Base-by-base conservation (phyloP, 2,329 filamentous ascomycete species). In the Aspergillus jensenii region DNA sequence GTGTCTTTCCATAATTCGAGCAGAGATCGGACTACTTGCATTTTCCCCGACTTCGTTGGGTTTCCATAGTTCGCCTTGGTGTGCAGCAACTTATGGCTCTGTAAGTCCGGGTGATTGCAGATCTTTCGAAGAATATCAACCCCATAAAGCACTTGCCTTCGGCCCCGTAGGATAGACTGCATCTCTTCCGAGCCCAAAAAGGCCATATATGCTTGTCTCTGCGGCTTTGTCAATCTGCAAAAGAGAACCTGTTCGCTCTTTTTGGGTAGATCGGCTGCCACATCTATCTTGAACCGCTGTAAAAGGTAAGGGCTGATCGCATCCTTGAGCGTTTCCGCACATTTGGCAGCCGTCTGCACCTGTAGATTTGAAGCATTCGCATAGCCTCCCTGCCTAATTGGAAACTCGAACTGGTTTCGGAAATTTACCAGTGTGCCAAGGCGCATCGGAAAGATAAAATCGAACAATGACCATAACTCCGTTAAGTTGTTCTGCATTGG, bases 231-330 rank as follows among this genome's bases (percentile, higher is more conserved):
- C 60, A 99, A 79, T 71, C 96, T 96, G 78, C 95, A 98, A 73
- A 99, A 98, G 3, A 99, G 80, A 0, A 99, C 95, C 65, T 96
- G 91, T 71, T 99, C 95, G 51, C 88, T 96, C 81, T 99, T 99
- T 74, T 96, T 91, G 0, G 95, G 95, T 12, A 99, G 79, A 72
- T 98, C 93, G 7, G 93, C 86, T 4, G 95, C 93, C 14, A 99
- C 95, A 72, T 99, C 95, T 2, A 90, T 86, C 75, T 99, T 99
- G 71, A 96, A 86, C 8, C 95, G 87, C 70, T 98, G 93, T 3
- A 99, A 81, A 5, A 99, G 82, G 70, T 97, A 99, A 2, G 93
- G 91, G 65, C 90, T 93, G 65, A 99, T 96, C 0, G 92, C 88
- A 64, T 96, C 92, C 68, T 97, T 97, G 44, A 99, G 78, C 0